A percentile compares a stretch with the other conserved stretches of the same genome.
Conservation (phyloP, 2,329 filamentous ascomycete genomes). For the Lasiodiplodia hormozganensis region DNA sequence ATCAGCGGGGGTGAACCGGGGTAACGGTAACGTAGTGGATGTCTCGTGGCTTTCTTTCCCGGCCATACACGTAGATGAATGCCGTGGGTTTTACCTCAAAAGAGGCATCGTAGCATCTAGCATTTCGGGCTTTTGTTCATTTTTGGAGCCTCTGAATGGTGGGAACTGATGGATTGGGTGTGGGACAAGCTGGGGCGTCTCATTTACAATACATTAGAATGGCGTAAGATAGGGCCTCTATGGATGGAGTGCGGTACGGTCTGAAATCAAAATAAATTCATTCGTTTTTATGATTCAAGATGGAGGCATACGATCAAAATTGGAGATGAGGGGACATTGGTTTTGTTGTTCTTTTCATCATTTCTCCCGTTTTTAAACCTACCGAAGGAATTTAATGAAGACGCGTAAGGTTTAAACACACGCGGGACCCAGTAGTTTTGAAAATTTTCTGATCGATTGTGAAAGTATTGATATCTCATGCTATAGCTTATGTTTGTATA, state of each 20-base stretch:
- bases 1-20: not conserved
- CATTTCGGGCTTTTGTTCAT: not conserved
- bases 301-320: not conserved
- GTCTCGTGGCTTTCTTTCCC: not conserved
- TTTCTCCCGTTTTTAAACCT: not conserved
- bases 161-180: not conserved
- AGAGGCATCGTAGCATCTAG: not conserved
- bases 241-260: not conserved
- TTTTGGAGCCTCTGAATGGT: not conserved
- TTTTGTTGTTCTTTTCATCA: not conserved
- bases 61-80: not conserved
- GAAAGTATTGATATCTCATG: too few relatives aligned
- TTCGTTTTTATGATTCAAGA: not conserved
- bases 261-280: not conserved
- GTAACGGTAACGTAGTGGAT: not conserved
- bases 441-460: too few relatives aligned
- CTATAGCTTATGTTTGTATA: too few relatives aligned
- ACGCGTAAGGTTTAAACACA: not conserved
- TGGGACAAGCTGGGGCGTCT: not conserved
- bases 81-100: not conserved
- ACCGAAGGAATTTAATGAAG: not conserved
- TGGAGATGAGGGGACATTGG: not conserved
- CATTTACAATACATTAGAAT: conserved; percentile 4
- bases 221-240: not conserved
- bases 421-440: too few relatives aligned